These are phyloP conservation scores for Choiromyces venosus DNA, from an alignment of 495 filamentous ascomycete genomes.

Conservation along the genomic window DNA sequence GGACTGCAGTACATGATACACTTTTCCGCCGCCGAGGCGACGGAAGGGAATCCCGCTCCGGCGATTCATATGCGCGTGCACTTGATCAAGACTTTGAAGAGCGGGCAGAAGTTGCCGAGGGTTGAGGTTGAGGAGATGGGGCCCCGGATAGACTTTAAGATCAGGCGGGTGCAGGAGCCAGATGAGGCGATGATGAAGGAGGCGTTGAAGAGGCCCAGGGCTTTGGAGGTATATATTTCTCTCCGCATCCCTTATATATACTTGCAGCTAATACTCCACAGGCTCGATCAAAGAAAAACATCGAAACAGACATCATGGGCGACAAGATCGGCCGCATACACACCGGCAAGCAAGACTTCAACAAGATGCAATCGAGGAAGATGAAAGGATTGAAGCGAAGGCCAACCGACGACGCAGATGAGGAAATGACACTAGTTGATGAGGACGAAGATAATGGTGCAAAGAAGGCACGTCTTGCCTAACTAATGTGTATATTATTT, in stretches of 20 bases:
- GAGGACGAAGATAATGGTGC: slow-evolving; percentile 12
- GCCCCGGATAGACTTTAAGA: slow-evolving; percentile 85
- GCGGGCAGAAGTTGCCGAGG: slow-evolving; percentile 76
- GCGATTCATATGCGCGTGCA: slow-evolving; percentile 77
- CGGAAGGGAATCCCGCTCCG: slow-evolving; percentile 54
- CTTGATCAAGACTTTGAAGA: slow-evolving; percentile 74
- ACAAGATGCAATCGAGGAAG: slow-evolving; percentile 86
- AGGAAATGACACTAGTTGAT: slow-evolving; percentile 51
- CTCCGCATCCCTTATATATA: neutral
- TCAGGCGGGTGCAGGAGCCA: slow-evolving; percentile 73
- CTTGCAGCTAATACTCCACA: slow-evolving; percentile 10
- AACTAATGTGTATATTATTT: slow-evolving; percentile 12
- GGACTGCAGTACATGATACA: slow-evolving; percentile 83
- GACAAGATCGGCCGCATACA: slow-evolving; percentile 95
- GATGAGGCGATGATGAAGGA: slow-evolving; percentile 76
- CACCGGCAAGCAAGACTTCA: slow-evolving; percentile 82
- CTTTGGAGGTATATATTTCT: slow-evolving; percentile 54
- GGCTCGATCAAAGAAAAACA: slow-evolving; percentile 75
- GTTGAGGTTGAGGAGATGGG: slow-evolving; percentile 95
- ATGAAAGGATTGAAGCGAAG: slow-evolving; percentile 96
- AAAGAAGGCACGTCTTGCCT: slow-evolving; percentile 29
- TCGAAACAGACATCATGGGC: slow-evolving; percentile 80
- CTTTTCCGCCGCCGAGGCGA: slow-evolving; percentile 70
- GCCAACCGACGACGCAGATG: slow-evolving; percentile 54
- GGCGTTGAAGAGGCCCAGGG: slow-evolving; percentile 77